These are phyloP conservation scores for Hypoxylon lienhwacheense DNA, from an alignment of 495 filamentous ascomycete genomes.

Conservation along the genomic window DNA sequence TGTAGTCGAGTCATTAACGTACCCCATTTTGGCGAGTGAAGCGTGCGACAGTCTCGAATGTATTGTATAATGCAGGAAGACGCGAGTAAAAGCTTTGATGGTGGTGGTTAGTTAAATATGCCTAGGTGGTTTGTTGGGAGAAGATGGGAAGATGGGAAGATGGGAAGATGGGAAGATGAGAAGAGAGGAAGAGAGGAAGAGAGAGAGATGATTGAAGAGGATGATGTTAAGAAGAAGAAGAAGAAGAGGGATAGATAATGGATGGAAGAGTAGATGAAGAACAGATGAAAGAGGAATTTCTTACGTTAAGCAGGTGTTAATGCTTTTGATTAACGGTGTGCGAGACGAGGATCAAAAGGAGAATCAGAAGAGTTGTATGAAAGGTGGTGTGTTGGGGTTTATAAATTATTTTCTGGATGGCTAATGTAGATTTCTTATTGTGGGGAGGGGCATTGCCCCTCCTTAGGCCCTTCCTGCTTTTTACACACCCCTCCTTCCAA, in stretches of 20 bases:
- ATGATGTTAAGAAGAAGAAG: not conserved
- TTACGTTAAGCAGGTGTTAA: conserved; percentile 38
- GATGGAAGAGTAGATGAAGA: conserved; percentile 1
- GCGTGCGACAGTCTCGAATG: conserved; percentile 11
- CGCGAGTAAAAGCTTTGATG: conserved; percentile 14
- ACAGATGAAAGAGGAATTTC: not conserved
- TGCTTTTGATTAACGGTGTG: conserved; percentile 39
- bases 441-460: conserved; percentile 38
- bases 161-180: no score
- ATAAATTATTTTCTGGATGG: conserved; percentile 35
- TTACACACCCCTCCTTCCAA: conserved; percentile 37
- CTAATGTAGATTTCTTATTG: conserved; percentile 35
- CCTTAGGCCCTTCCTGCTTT: conserved; percentile 30
- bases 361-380: conserved; percentile 30
- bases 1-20: conserved; percentile 10
- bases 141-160: not conserved
- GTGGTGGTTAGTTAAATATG: conserved; percentile 6
- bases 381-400: conserved; percentile 35
- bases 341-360: conserved; percentile 37
- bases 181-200: no score
- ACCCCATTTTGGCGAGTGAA: conserved; percentile 34
- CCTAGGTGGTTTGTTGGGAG: conserved; percentile 1
- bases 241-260: no score
- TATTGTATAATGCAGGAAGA: conserved; percentile 18
- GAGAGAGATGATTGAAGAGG: not conserved